These are phyloP conservation scores for Leptographium radiaticola DNA, from an alignment of 2,329 filamentous ascomycete species.

Conservation along the genomic window DNA sequence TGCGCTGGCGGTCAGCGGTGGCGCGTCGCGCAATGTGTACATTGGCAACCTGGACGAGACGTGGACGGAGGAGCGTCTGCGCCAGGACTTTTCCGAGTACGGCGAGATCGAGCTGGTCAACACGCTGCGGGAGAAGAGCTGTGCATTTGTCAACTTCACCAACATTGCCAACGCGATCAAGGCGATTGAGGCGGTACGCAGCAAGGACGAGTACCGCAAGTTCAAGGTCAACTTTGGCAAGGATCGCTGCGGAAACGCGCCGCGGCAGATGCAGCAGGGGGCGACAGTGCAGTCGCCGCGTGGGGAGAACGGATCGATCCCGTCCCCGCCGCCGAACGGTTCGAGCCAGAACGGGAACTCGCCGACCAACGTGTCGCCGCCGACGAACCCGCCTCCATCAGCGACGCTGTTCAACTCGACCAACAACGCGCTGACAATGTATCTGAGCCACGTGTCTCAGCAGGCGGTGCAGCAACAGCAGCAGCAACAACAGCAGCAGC, in stretches of 20 bases:
- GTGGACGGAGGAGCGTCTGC: slow-evolving; percentile 90
- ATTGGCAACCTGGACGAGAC: slow-evolving; percentile 94
- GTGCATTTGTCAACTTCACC: slow-evolving; percentile 98
- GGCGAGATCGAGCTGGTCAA: slow-evolving; percentile 98
- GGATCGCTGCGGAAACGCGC: slow-evolving; percentile 92
- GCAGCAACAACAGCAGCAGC: slow-evolving; percentile 62
- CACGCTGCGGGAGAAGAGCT: slow-evolving; percentile 94
- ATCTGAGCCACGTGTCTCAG: slow-evolving; percentile 70
- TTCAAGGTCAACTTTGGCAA: slow-evolving; percentile 99
- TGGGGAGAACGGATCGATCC: slow-evolving; percentile 45
- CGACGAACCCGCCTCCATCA: slow-evolving; percentile 29
- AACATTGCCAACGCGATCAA: slow-evolving; percentile 99
- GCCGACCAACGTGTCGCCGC: slow-evolving; percentile 31
- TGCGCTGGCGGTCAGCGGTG: slow-evolving; percentile 86
- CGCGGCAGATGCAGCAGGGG: slow-evolving; percentile 57
- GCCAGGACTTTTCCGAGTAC: slow-evolving; percentile 94
- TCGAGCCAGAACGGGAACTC: slow-evolving; percentile 45
- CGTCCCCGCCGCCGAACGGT: slow-evolving; percentile 46
- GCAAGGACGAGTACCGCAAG: slow-evolving; percentile 90
- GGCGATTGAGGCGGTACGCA: slow-evolving; percentile 89
- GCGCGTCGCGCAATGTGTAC: slow-evolving; percentile 96
- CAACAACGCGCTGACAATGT: slow-evolving; percentile 87
- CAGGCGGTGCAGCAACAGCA: slow-evolving; percentile 63
- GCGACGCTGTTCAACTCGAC: slow-evolving; percentile 66
- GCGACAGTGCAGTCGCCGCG: slow-evolving; percentile 46